A percentile compares a stretch with the other conserved stretches of the same genome.
phyloP scores from a whole-genome alignment of 1,139 yeast genomes.

The Yamadazyma sp. region DNA sequence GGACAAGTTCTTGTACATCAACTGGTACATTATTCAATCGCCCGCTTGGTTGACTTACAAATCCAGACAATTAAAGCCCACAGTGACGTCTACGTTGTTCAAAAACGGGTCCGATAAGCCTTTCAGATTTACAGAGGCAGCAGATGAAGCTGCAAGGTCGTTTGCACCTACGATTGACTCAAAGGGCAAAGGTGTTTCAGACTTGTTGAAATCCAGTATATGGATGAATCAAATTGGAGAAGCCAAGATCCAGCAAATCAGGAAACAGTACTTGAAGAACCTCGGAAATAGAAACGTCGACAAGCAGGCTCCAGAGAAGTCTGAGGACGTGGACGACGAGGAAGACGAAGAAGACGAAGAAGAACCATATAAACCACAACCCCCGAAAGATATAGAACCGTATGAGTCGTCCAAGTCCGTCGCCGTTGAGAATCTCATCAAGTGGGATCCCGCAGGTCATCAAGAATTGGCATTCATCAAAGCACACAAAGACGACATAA shows the following conservation, averaged over 20 bases:
- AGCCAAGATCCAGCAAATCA: conserved; percentile 44
- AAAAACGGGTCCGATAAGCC: conserved; percentile 19
- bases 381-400: conserved; percentile 11
- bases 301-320: conserved; percentile 4
- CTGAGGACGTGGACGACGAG: background rate
- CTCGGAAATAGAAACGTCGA: conserved; percentile 15
- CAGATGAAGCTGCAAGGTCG: conserved; percentile 55
- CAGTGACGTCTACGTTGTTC: conserved; percentile 23
- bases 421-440: conserved; percentile 32
- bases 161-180: conserved; percentile 84
- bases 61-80: conserved; percentile 27
- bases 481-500: conserved; percentile 25
- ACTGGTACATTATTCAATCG: conserved; percentile 78
- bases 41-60: conserved; percentile 78
- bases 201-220: conserved; percentile 61
- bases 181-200: conserved; percentile 63
- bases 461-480: conserved; percentile 28
- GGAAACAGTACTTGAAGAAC: conserved; percentile 23
- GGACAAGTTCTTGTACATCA: conserved; percentile 77
- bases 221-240: conserved; percentile 81
- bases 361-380: no score
- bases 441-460: conserved; percentile 38
- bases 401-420: conserved; percentile 15
- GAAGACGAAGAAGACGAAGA: conserved; percentile 7
- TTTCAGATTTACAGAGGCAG: conserved; percentile 16